Evolutionary conservation across 2,329 filamentous ascomycete species (phyloP).

Genomic region (Nemania abortiva): DNA sequence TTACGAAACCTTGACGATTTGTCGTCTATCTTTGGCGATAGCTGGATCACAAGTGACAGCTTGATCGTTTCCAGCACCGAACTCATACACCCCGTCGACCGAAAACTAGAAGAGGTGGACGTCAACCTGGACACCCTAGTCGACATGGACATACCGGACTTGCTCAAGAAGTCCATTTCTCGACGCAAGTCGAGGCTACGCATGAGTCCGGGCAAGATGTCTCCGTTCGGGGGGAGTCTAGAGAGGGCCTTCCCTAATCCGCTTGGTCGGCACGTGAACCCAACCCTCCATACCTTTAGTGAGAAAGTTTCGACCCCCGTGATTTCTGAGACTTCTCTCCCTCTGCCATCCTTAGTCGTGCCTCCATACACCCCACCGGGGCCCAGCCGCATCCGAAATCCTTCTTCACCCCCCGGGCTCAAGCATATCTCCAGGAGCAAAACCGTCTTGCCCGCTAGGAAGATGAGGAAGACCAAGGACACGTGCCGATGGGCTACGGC

Average conservation of each 20-base stretch:
- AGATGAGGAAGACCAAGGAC: background rate
- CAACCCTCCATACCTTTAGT: too few relatives aligned
- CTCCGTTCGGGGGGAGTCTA: background rate
- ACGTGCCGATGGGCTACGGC: background rate
- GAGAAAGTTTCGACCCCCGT: too few relatives aligned
- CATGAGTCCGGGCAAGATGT: background rate
- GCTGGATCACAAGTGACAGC: too few relatives aligned
- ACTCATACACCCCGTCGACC: background rate
- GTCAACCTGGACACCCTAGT: background rate
- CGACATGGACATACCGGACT: background rate
- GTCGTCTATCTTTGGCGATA: background rate
- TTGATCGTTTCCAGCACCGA: background rate
- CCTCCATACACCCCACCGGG: background rate
- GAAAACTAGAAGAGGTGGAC: background rate
- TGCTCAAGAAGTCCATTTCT: background rate
- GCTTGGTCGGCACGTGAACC: background rate
- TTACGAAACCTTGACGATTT: background rate
- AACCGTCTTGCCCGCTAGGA: background rate
- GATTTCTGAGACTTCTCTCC: too few relatives aligned
- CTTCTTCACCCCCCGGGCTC: background rate
- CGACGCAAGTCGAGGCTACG: background rate
- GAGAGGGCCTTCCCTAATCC: too few relatives aligned
- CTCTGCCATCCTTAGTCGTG: too few relatives aligned
- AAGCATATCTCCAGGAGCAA: background rate
- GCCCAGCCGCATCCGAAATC: background rate